A percentile compares a stretch with the other conserved stretches of the same genome.
phyloP scores from a whole-genome alignment of 129 eudicot genomes.

The Escallonia herrerae region DNA sequence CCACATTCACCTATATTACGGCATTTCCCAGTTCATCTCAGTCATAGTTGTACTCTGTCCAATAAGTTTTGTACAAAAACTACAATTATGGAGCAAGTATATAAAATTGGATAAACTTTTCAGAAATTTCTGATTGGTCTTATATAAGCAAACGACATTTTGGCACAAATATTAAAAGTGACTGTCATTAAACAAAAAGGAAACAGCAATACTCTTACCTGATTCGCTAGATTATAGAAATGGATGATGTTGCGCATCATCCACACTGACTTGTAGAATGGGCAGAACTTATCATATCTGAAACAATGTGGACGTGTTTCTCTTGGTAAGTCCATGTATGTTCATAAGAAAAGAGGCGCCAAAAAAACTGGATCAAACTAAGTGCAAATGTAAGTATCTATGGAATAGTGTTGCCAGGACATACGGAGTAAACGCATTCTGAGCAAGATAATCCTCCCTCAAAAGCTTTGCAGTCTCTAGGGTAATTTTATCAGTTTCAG shows the following conservation, averaged over 20 bases:
- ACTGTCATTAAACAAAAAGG: neutral
- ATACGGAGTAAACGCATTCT: slow-evolving; percentile 98
- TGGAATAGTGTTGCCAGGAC: slow-evolving; percentile 10
- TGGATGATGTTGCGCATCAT: slow-evolving; percentile 95
- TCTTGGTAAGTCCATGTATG: neutral
- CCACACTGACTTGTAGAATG: slow-evolving; percentile 19
- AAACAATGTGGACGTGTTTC: neutral
- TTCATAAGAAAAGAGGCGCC: neutral
- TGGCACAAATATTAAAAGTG: neutral
- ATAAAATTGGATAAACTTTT: neutral
- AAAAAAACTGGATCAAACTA: neutral
- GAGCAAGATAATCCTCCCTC: slow-evolving; percentile 99
- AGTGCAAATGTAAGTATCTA: neutral
- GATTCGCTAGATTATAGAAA: slow-evolving; percentile 95
- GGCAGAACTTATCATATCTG: slow-evolving; percentile 26
- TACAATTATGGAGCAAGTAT: neutral
- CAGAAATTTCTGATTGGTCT: neutral
- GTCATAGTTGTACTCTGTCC: too few relatives aligned
- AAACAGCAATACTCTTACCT: slow-evolving; percentile 36
- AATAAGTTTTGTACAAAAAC: too few relatives aligned
- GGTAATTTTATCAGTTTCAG: slow-evolving; percentile 92
- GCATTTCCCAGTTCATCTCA: too few relatives aligned
- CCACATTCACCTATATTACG: neutral
- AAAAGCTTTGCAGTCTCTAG: slow-evolving; percentile 96
- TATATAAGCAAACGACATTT: neutral